Evolutionary conservation across 1,139 yeast species (phyloP), one percentile per base, ranked within the genome.

Genomic region (Blastobotrys arbuscula): DNA sequence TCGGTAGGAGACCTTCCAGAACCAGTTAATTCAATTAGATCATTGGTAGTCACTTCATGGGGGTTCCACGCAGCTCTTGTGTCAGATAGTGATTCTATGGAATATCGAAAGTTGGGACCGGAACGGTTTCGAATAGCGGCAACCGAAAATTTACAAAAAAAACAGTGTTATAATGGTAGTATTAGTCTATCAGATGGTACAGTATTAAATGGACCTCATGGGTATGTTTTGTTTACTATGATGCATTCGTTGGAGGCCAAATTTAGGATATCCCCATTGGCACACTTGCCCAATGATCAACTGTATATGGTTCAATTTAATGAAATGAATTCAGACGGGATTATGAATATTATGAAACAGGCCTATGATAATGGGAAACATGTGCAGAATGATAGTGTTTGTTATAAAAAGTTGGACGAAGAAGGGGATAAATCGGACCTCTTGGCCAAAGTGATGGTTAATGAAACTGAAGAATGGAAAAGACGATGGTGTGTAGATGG

Each of bases 41-140:
- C 86, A 53, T 59, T 82, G 28, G 87, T 85, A 2, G 95, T 88
- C 2, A 71, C 81, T 0, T 85, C 96, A 0, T 82, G 95, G 88
- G 95, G 82, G 0, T 78, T 87, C 55, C 97, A 89, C 65, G 90
- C 96, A 1, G 77, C 90, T 2, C 66, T 89, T 48, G 92, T 89
- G 1, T 92, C 92, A 21, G 87, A 78, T 61, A 81, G 85, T 50
- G 94, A 87, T 56, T 74, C 82, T 1, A 81, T 83, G 0, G 84
- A 82, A 57, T 67, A 83, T 61, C 71, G 89, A 36, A 71, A 73
- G 47, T 71, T 75, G 53, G 96, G 96, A 0, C 59, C 74, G 6
- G 79, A 78, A 39, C 69, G 96, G 50, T 89, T 89, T 64, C 71
- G 74, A 52, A 67, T 78, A 47, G 96, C 96, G 0, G 95, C 92